Base-by-base conservation (phyloP, 192 early-diverging fungal genomes). In the Linnemannia schmuckeri region DNA sequence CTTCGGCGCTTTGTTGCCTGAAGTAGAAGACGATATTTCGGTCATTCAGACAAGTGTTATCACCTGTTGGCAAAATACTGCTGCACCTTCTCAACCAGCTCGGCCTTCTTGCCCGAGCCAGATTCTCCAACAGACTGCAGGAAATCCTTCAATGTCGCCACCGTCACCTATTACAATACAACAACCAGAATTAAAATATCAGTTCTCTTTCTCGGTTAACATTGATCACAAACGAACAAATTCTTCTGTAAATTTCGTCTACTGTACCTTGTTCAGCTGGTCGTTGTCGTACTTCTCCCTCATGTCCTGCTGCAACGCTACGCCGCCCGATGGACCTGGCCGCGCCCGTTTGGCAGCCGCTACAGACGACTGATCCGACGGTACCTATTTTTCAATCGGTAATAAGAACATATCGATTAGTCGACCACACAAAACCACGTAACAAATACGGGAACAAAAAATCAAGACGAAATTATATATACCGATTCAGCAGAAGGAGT, bases 101-200 rank as follows among this genome's bases (percentile, higher is more conserved):
- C 92, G 8, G 71, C 83, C 63, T 88, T 90, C 69, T 80, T 87
- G 30, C 85, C 91, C 27, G 68, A 44, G 3, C 89, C 82, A 42
- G 88, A 88, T 27, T 82, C 35, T 18, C 88, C 81, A 6, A 85
- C 80, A 63, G 72, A 75, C n/a, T 38, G 66, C 27, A 92, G 71
- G 47, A 91, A 93, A 13, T 72, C 88, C 35, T 82, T 91, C 41
- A 93, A 72, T 38, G 75, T 83, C 7, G 87, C 78, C 49, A 93
- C 85, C 30, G 91, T 92, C 20, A 75, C 82, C 88, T 89, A 75
- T 42, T 52, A 41, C 30, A 18, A 30, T 13, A 74, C 37, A 74
- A 18, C 6, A 6, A 74, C 6, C 30, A 8, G 61, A 66, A 15
- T 35, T 33, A 75, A 37, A 37, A 75, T 30, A 6, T n/a, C n/a